Conservation (phyloP, 306 rosid genomes). For the Sphenostylis stenocarpa region DNA sequence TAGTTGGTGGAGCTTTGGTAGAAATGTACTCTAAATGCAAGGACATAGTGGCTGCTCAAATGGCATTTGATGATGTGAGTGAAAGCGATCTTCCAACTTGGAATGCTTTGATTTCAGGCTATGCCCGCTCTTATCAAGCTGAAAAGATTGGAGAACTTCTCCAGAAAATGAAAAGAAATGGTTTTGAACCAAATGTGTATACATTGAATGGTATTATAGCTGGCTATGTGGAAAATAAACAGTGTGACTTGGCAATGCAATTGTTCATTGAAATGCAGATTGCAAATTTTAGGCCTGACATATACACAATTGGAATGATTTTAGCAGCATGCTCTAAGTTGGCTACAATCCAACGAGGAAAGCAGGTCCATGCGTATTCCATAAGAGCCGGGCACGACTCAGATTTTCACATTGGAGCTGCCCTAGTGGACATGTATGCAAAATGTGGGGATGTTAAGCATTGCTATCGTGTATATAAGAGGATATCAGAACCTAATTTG, state of each 20-base stretch:
- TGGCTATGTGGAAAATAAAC: constrained; percentile 44
- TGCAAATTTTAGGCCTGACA: constrained; percentile 49
- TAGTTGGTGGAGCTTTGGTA: constrained; percentile 66
- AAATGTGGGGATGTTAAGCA: constrained; percentile 57
- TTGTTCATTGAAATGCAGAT: constrained; percentile 44
- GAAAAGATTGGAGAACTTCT: constrained; percentile 40
- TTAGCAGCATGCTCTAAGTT: constrained; percentile 53
- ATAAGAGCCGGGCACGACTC: constrained; percentile 41
- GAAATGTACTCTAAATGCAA: constrained; percentile 56
- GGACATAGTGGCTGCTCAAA: constrained; percentile 44
- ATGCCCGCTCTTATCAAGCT: constrained; percentile 34
- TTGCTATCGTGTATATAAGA: constrained; percentile 42
- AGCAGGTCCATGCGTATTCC: constrained; percentile 61
- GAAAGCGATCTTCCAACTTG: constrained; percentile 59
- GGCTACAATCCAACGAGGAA: constrained; percentile 55
- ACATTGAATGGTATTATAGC: constrained; percentile 53
- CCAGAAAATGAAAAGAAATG: constrained; percentile 45
- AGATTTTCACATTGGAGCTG: constrained; percentile 47
- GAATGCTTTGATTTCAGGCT: constrained; percentile 58
- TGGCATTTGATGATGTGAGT: constrained; percentile 45
- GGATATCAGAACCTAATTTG: constrained; percentile 54
- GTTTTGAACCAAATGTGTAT: constrained; percentile 52
- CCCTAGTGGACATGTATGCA: constrained; percentile 63
- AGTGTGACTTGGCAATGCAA: constrained; percentile 42
- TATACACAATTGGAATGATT: constrained; percentile 56